Base-by-base conservation (phyloP, 1,284 basidiomycete genomes). In the Papiliotrema flavescens region DNA sequence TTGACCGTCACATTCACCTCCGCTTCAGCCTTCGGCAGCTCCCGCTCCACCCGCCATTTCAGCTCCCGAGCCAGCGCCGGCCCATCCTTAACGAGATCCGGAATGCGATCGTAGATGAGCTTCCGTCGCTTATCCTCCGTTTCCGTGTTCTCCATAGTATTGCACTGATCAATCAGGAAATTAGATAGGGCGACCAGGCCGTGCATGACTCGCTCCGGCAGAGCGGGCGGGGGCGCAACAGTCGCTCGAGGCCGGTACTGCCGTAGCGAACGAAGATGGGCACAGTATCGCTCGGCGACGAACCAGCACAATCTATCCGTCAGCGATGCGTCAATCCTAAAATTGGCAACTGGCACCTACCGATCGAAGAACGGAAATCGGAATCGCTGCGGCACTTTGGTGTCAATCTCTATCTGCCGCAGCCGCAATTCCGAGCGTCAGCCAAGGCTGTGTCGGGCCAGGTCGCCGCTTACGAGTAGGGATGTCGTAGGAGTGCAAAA, bases 371-470 rank as follows among this genome's bases (percentile, higher is more conserved):
- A 80, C 0, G 95, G 95, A 67, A 94, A 98, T 40, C 92, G 82
- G 74, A 97, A 97, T 71, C 93, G 93, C 73, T 89, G 90, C 0
- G 95, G 93, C 0, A 98, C 95, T 55, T 89, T 87, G 2, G 94
- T 98, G 2, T 84, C 82, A 57, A 90, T 88, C 76, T 98, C 95
- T 64, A 98, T 95, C 53, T 93, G 86, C 48, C 91, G 83, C 20
- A 98, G 82, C 57, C 84, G 85, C 35, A 96, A 80, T 75, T 98
- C 89, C 92, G 57, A 57, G 11, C n/a, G n/a, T 14, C 7, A 17
- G 54, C 55, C 26, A 64, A 60, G 55, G 66, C 44, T 45, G 67
- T 64, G 35, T 54, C 51, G 32, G 56, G 47, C 40, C 61, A 23
- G 85, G 17, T 13, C 22, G 9, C 7, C 32, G 61, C 68, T 56